phyloP scores from a whole-genome alignment of 768 basidiomycete genomes.

The Xerocomus potaroensis region DNA sequence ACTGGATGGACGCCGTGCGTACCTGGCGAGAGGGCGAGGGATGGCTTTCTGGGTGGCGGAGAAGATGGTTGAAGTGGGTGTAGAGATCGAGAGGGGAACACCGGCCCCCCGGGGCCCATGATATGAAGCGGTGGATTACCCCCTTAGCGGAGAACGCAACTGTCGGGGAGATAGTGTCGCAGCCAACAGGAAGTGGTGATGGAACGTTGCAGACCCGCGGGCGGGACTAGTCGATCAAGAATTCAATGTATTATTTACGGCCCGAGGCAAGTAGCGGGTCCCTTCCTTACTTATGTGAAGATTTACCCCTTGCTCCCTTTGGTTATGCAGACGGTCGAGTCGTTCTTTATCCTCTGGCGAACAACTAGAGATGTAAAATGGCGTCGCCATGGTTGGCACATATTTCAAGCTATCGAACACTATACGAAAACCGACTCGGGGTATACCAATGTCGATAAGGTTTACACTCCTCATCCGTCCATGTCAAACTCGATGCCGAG shows the following conservation, averaged over 20 bases:
- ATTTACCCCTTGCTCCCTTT: background rate
- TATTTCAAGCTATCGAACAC: constrained; percentile 63
- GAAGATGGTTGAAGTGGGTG: background rate
- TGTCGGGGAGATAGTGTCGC: background rate
- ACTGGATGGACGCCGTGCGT: constrained; percentile 35
- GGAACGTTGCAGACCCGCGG: constrained; percentile 7
- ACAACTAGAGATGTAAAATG: constrained; percentile 64
- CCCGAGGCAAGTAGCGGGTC: constrained; percentile 67
- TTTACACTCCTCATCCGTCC: constrained; percentile 36
- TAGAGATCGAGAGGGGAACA: constrained; percentile 34
- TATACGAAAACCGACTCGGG: constrained; percentile 54
- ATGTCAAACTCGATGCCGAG: constrained; percentile 65
- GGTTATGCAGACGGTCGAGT: constrained; percentile 65
- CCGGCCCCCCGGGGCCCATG: constrained; percentile 49
- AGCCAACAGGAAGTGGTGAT: background rate
- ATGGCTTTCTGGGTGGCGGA: background rate
- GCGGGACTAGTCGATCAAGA: constrained; percentile 52
- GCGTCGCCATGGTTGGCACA: constrained; percentile 66
- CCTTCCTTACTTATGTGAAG: no score
- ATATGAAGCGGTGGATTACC: constrained; percentile 24
- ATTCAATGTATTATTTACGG: constrained; percentile 51
- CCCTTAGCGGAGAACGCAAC: constrained; percentile 4
- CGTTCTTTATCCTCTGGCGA: constrained; percentile 66
- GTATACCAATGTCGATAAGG: constrained; percentile 53
- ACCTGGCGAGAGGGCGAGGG: constrained; percentile 40